Percentiles rank a stretch among this genome's conserved stretches.
These are phyloP conservation scores for Eragrostis curvula DNA, from an alignment of 176 grass and related monocot species.

Conservation along the genomic window DNA sequence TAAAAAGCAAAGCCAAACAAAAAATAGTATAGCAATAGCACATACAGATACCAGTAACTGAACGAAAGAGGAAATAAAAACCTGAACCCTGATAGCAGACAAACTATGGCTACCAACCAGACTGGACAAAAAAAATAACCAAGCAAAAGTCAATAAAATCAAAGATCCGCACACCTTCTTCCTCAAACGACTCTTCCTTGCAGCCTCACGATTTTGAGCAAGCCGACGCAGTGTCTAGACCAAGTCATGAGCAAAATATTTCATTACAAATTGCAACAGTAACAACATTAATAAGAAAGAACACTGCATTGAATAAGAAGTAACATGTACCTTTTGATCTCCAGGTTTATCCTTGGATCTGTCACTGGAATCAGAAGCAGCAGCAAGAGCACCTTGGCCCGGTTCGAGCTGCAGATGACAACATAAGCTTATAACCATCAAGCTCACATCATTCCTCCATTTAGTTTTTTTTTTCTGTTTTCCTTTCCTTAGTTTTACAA, in stretches of 20 bases:
- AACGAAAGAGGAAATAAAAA: constrained; percentile 19
- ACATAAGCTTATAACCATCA: constrained; percentile 47
- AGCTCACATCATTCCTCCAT: constrained; percentile 23
- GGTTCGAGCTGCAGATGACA: constrained; percentile 66
- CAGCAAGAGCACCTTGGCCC: constrained; percentile 50
- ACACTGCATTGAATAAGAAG: constrained; percentile 17
- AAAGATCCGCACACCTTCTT: constrained; percentile 79
- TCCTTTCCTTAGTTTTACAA: constrained; percentile 1
- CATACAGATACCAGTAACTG: background rate
- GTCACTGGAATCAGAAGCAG: constrained; percentile 83
- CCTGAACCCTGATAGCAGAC: background rate
- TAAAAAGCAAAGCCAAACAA: constrained; percentile 11
- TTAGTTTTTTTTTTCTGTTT: background rate
- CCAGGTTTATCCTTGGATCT: constrained; percentile 83
- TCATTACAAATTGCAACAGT: background rate
- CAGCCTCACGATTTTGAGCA: constrained; percentile 98
- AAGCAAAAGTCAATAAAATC: constrained; percentile 34
- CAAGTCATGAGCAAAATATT: constrained; percentile 46
- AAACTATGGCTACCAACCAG: constrained; percentile 14
- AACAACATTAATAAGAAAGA: constrained; percentile 5
- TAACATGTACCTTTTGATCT: constrained; percentile 81
- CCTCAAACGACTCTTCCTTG: constrained; percentile 97
- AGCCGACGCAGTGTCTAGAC: constrained; percentile 78
- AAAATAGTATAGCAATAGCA: background rate
- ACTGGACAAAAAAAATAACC: too few species aligned